Base-by-base conservation (phyloP, 768 basidiomycete genomes). In the Rhodotorula toruloides region DNA sequence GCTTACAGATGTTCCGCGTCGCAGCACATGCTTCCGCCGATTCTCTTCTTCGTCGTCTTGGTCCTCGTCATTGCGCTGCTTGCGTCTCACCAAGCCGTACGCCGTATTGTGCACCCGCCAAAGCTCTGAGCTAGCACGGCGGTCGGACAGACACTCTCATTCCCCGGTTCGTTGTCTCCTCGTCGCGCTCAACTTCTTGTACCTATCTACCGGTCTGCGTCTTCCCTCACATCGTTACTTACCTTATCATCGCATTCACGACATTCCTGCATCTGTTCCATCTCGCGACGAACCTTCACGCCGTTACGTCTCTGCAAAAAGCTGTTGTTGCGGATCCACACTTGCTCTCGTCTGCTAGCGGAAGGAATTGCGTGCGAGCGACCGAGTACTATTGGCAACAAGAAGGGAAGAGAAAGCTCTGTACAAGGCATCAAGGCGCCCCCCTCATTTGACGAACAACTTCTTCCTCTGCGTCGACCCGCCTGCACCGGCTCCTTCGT, bases 401-500 rank as follows among this genome's bases (percentile, higher is more conserved):
- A 40, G 40, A 19, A 40, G 40, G 40, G 21, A 46, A 25, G 19
- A 46, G 10, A 46, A 21, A 46, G 21, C 40, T 11, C 40, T 46
- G 44, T 46, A n/a, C 44, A 13, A 31, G 31, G 22, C 47, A 52
- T 14, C 31, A 52, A 52, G 49, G 31, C 14, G 25, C 49, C 32
- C 29, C 4, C 16, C 5, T 73, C 77, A 91, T 70, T 84, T 80
- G 29, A 87, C 83, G 75, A 93, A 94, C 54, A 91, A 76, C 65
- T 82, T 85, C 77, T 88, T 89, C 49, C 86, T 79, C 13, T 88
- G 88, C 46, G 88, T 84, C 22, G 44, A 16, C 0, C 90, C 90
- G 4, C 91, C 87, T 47, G 84, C 82, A 10, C 90, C 91, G 0
- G 87, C 85, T 76, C 90, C 88, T 54, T 84, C 80, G 44, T 65